Base-by-base conservation (phyloP, 2,329 filamentous ascomycete genomes). In the Thielaviopsis euricoi region DNA sequence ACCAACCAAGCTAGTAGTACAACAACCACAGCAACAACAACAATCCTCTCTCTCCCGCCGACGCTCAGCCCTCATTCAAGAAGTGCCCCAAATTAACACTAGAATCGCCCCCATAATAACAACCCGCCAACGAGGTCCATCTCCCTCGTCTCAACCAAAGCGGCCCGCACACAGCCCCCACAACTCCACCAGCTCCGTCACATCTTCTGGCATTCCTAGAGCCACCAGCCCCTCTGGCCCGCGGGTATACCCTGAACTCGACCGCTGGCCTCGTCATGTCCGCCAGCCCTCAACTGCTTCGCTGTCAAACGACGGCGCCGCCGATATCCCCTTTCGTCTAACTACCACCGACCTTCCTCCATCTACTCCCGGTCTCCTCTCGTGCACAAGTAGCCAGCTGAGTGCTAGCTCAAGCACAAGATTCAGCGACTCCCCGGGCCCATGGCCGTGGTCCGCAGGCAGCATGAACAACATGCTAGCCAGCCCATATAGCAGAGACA, bases 401-500 rank as follows among this genome's bases (percentile, higher is more conserved):
- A 88, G 85, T 61, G 80, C 75, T 23, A 89, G 85, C 60, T 85
- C 86, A 43, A 89, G 86, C 3, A 89, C 86, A 1, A 76, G 83
- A 61, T 89, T 86, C 64, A 87, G 85, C 1, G 86, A 82, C 58
- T 89, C 86, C 0, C 81, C 81, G 1, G 79, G 80, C 1, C 81
- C 84, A 12, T 57, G 51, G 50, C 54, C 58, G 6, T 60, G 58
- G 58, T 57, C 58, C 10, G 57, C 22, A 48, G 53, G 49, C 19
- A 59, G 53, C 37, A 51, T 52, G 21, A 26, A 40, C 4, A 60
- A 55, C 33, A 57, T 51, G 22, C 26, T 43, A 15, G 37, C 48
- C 10, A 80, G 83, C 1, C 72, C 81, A 5, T 89, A 88, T 68
- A 89, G 86, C 66, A 78, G 86, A 62, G 85, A 86, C 60, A 89